Base-by-base conservation (phyloP, 768 basidiomycete genomes). In the Nidularia sp. region DNA sequence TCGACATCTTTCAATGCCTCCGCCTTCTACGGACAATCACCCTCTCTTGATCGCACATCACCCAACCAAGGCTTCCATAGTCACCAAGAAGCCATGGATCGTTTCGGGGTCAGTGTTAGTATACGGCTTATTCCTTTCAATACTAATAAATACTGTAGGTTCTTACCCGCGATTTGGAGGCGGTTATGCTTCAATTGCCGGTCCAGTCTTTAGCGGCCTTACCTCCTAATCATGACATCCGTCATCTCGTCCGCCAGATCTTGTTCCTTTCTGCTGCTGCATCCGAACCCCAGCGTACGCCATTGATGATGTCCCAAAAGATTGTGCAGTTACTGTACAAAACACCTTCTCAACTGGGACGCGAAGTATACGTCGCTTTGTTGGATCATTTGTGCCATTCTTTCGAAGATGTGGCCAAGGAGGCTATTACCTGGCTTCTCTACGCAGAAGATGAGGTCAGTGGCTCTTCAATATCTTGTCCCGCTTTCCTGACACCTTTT, bases 291-390 rank as follows among this genome's bases (percentile, higher is more conserved):
- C 86, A 91, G 52, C 87, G 90, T 48, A 96, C 93, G 2, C 91
- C 94, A 1, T 73, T 98, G 53, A 78, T 85, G 59, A 94, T 97
- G 75, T 94, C 96, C 0, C 96, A 99, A 70, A 96, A 97, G 71
- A 89, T 96, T 51, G 96, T 98, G 3, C 95, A 97, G 65, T 76
- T 94, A 34, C 70, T 99, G 53, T 99, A 94, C 76, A 95, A 95
- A 74, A 90, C 90, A 1, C 77, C 81, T 3, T 84, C 84, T 2
- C 85, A 90, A 57, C 78, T 99, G 51, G 93, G 90, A 0, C 82
- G 96, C 49, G 95, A 99, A 66, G 88, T 97, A 7, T 99, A 93
- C 65, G 94, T 93, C 36, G 83, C 86, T 43, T 74, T 99, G 44
- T 73, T 99, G 10, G 89, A 94, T 53, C 88, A 93, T 55, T 73